Conservation (phyloP, 805 yeast genomes). For the Candida namnaoensis region DNA sequence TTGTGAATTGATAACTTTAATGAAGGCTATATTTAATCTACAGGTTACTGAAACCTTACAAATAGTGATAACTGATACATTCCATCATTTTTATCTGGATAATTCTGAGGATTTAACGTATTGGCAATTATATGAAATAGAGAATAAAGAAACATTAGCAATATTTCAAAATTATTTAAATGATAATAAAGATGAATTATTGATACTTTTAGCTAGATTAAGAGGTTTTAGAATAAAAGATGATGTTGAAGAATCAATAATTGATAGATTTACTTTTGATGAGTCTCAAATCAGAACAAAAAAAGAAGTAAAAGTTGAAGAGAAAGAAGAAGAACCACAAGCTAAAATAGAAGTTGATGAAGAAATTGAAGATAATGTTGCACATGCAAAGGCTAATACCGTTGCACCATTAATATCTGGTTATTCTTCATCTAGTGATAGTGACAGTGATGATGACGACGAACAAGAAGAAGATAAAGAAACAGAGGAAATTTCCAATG, state of each 20-base stretch:
- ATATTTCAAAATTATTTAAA: too few species aligned
- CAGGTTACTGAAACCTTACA: conserved; percentile 18
- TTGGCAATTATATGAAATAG: conserved; percentile 28
- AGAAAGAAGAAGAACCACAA: conserved; percentile 1
- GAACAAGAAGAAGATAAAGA: background rate
- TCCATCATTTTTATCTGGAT: conserved; percentile 33
- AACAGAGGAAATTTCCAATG: background rate
- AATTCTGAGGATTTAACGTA: conserved; percentile 16
- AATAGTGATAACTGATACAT: conserved; percentile 31
- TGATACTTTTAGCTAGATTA: conserved; percentile 26
- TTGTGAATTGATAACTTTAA: too few species aligned
- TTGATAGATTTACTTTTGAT: background rate
- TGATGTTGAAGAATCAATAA: conserved; percentile 3
- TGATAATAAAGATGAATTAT: conserved; percentile 12
- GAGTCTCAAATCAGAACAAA: background rate
- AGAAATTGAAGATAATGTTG: background rate
- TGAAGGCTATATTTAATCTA: background rate
- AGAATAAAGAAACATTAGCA: background rate
- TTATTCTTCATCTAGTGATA: conserved; percentile 15
- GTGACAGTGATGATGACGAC: conserved; percentile 10
- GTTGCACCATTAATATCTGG: conserved; percentile 1
- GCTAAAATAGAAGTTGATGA: background rate
- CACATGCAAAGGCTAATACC: background rate
- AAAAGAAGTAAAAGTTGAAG: conserved; percentile 1
- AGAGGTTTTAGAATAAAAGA: conserved; percentile 23